Conservation (phyloP, 257 asterid genomes). For the Scutellaria baicalensis region DNA sequence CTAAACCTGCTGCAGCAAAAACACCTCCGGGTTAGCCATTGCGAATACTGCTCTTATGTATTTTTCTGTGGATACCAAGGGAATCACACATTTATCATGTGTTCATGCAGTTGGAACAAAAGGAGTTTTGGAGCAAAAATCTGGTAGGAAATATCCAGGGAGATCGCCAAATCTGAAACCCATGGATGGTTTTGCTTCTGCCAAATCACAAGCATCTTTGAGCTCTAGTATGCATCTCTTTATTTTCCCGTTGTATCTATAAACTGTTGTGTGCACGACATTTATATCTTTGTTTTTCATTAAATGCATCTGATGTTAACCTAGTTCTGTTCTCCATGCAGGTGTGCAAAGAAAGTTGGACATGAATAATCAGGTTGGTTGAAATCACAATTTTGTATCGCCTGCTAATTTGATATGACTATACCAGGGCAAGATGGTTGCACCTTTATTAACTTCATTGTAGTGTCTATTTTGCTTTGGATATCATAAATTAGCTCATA, state of each 20-base stretch:
- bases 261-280: background rate
- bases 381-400: background rate
- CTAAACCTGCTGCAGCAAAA: constrained; percentile 37
- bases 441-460: background rate
- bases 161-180: constrained; percentile 39
- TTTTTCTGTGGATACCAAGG: background rate
- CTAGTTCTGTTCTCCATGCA: constrained; percentile 15
- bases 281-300: background rate
- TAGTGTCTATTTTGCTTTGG: background rate
- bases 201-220: constrained; percentile 40
- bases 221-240: constrained; percentile 49
- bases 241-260: background rate
- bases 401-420: background rate
- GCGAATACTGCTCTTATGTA: background rate
- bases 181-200: constrained; percentile 29
- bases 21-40: constrained; percentile 62
- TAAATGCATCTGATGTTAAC: constrained; percentile 6
- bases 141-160: constrained; percentile 37
- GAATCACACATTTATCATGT: background rate
- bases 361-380: constrained; percentile 50
- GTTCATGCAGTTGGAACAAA: constrained; percentile 34
- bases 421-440: too few relatives aligned
- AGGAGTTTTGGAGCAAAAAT: constrained; percentile 35
- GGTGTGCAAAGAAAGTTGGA: constrained; percentile 90
- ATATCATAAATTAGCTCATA: background rate